Evolutionary conservation across 164 flowering plant genomes (phyloP).

Genomic region (Saururus chinensis): DNA sequence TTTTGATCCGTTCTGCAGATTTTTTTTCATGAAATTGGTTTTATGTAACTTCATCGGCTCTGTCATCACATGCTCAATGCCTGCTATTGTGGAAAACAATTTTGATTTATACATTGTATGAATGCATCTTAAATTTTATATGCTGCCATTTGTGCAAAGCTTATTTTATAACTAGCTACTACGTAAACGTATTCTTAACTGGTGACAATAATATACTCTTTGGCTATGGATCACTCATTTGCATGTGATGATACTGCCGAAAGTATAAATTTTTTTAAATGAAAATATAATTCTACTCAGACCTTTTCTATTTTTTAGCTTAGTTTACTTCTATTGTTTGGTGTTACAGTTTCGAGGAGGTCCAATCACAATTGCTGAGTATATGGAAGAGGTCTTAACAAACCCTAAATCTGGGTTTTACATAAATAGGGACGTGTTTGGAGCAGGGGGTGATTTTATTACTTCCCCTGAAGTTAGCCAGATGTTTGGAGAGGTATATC

Average conservation of each 20-base stretch:
- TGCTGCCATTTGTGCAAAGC: no score
- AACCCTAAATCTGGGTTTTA: slow-evolving; percentile 89
- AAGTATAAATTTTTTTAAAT: background rate
- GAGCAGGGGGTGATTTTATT: slow-evolving; percentile 85
- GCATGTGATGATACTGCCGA: background rate
- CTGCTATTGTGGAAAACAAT: no score
- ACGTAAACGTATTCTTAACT: no score
- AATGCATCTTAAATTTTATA: no score
- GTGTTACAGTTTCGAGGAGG: slow-evolving; percentile 97
- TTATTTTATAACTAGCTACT: no score
- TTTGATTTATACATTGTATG: no score
- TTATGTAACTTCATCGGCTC: no score
- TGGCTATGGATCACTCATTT: background rate
- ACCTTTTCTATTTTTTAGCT: background rate
- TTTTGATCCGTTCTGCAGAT: no score
- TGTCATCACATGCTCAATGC: no score
- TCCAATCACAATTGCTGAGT: slow-evolving; percentile 86
- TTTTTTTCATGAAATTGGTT: no score
- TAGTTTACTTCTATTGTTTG: no score
- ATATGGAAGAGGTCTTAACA: slow-evolving; percentile 94
- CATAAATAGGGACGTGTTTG: slow-evolving; percentile 90
- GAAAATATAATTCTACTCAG: background rate
- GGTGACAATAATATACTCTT: no score
- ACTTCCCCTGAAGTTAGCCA: slow-evolving; percentile 99
- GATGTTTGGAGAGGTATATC: slow-evolving; percentile 95